Evolutionary conservation across 768 basidiomycete genomes (phyloP).

Genomic region (Amanita subjunquillea): DNA sequence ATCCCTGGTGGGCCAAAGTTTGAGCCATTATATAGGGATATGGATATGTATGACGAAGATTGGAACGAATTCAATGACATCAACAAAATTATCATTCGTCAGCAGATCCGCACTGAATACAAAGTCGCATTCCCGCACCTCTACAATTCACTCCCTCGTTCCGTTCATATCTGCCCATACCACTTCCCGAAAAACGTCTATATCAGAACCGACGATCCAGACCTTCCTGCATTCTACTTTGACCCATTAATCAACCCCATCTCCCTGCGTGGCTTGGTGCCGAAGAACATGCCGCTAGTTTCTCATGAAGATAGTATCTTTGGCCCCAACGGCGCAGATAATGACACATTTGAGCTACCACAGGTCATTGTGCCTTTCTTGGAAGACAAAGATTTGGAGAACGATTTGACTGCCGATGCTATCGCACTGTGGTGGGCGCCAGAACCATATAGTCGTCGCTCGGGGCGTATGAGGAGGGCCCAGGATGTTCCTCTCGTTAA

Average conservation of each 20-base stretch:
- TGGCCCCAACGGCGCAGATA: constrained; percentile 76
- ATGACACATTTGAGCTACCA: constrained; percentile 83
- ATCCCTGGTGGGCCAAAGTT: constrained; percentile 99
- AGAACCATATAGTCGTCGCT: constrained; percentile 88
- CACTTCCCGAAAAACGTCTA: constrained; percentile 96
- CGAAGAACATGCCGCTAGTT: constrained; percentile 75
- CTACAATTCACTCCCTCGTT: constrained; percentile 95
- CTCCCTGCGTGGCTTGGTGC: constrained; percentile 74
- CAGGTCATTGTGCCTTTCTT: constrained; percentile 75
- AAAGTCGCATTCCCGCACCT: constrained; percentile 98
- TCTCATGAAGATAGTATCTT: constrained; percentile 92
- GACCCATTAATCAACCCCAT: constrained; percentile 98
- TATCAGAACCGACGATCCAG: constrained; percentile 98
- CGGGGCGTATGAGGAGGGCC: constrained; percentile 86
- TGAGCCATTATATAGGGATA: constrained; percentile 93
- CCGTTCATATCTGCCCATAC: constrained; percentile 86
- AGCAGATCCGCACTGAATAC: constrained; percentile 97
- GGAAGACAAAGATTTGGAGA: constrained; percentile 68
- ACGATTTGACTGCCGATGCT: constrained; percentile 88
- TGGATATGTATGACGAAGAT: constrained; percentile 96
- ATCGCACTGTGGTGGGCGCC: constrained; percentile 99
- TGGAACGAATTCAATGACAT: constrained; percentile 99
- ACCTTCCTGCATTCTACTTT: constrained; percentile 97
- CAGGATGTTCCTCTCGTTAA: constrained; percentile 96
- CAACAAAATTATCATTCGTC: constrained; percentile 98